Percentiles rank a stretch among this genome's conserved stretches.
phyloP scores from a whole-genome alignment of 1,139 yeast genomes.

The Saccharomyces hybrid region DNA sequence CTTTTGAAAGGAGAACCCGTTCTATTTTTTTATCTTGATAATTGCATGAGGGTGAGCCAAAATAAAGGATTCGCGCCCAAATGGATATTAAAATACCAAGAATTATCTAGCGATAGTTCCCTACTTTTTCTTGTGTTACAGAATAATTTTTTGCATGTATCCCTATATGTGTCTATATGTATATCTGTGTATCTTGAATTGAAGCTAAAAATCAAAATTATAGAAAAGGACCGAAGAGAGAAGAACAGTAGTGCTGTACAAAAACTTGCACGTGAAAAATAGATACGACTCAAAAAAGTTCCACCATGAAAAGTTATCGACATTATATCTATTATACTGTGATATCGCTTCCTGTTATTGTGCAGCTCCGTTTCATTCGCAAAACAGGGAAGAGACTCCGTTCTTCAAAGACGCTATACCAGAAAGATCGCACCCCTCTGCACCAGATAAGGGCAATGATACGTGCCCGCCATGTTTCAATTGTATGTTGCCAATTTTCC shows the following conservation, averaged over 20 bases:
- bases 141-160: not conserved
- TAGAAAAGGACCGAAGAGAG: not conserved
- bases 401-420: not conserved
- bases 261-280: not conserved
- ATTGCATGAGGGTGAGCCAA: not conserved
- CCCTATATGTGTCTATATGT: not conserved
- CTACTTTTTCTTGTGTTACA: not conserved
- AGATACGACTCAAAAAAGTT: not conserved
- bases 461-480: conserved; percentile 85
- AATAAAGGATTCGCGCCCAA: not conserved
- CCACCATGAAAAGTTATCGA: not conserved
- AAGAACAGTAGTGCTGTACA: not conserved
- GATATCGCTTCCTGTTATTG: not conserved
- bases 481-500: conserved; percentile 84
- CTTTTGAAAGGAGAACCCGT: not conserved
- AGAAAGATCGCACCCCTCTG: not conserved
- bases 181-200: not conserved
- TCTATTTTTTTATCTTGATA: not conserved
- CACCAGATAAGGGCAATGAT: conserved; percentile 29
- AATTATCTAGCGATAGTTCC: conserved; percentile 1
- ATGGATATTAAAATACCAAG: not conserved
- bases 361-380: not conserved
- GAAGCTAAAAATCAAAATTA: not conserved
- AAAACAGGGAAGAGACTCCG: not conserved
- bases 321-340: not conserved